A percentile compares a stretch with the other conserved stretches of the same genome.
Conservation (phyloP, 257 asterid species). For the Solanum chilense region DNA sequence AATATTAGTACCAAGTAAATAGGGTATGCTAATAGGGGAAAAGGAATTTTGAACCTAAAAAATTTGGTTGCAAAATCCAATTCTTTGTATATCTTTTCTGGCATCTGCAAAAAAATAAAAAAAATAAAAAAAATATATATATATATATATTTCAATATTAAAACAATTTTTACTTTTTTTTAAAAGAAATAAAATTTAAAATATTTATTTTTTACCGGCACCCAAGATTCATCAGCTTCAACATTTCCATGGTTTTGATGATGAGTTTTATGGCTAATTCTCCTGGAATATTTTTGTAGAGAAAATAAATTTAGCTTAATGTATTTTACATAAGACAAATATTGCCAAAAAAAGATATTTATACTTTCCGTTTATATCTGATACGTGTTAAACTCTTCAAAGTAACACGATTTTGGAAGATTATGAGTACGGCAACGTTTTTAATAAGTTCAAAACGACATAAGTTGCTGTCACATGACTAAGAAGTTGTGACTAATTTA, state of each 20-base stretch:
- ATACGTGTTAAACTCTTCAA: neutral
- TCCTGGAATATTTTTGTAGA: constrained; percentile 11
- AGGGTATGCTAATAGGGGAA: constrained; percentile 37
- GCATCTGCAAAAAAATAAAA: constrained; percentile 9
- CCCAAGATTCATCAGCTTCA: constrained; percentile 40
- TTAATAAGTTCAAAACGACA: neutral
- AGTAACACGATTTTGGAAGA: neutral
- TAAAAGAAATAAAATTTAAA: neutral
- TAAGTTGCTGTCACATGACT: neutral
- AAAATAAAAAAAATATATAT: too few relatives aligned
- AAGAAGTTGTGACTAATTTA: neutral
- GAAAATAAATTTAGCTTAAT: neutral
- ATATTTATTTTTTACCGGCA: constrained; percentile 17
- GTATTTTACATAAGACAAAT: neutral
- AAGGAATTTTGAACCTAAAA: constrained; percentile 35
- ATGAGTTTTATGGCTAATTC: constrained; percentile 38
- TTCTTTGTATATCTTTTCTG: constrained; percentile 22
- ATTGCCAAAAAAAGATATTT: neutral
- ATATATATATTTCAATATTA: neutral
- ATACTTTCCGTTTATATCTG: neutral
- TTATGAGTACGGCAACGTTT: neutral
- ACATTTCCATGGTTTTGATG: constrained; percentile 42
- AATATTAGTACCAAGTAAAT: constrained; percentile 18
- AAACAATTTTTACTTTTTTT: neutral
- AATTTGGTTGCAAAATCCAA: constrained; percentile 20